These are phyloP conservation scores for Ceratocystis eucalypticola DNA, from an alignment of 2,329 filamentous ascomycete species.

Conservation along the genomic window DNA sequence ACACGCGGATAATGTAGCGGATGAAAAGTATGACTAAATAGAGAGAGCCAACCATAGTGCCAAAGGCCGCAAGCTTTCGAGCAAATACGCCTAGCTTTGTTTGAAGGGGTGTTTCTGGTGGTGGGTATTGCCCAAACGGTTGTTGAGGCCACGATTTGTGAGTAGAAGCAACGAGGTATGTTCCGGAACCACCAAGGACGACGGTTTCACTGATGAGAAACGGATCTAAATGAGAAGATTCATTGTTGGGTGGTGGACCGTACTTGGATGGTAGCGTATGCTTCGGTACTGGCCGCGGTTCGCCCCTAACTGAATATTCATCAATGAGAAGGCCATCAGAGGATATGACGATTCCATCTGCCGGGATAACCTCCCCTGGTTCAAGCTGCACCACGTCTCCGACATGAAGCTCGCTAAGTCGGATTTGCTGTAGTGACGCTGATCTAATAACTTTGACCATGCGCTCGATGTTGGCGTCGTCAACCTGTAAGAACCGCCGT, in stretches of 20 bases:
- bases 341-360: slow-evolving; percentile 56
- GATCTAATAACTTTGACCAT: slow-evolving; percentile 64
- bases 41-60: slow-evolving; percentile 29
- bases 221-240: slow-evolving; percentile 42
- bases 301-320: slow-evolving; percentile 63
- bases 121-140: slow-evolving; percentile 51
- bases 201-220: slow-evolving; percentile 73
- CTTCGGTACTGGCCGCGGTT: slow-evolving; percentile 61
- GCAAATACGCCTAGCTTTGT: slow-evolving; percentile 64
- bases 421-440: slow-evolving; percentile 54
- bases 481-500: slow-evolving; percentile 65
- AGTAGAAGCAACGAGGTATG: slow-evolving; percentile 60
- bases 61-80: slow-evolving; percentile 50
- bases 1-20: slow-evolving; percentile 28
- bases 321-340: slow-evolving; percentile 49
- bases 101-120: slow-evolving; percentile 65
- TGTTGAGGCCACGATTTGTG: slow-evolving; percentile 57
- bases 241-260: not conserved
- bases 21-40: slow-evolving; percentile 33
- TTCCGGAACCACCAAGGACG: slow-evolving; percentile 61
- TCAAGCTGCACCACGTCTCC: slow-evolving; percentile 63
- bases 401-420: slow-evolving; percentile 56
- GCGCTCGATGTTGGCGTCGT: slow-evolving; percentile 66
- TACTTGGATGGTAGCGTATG: slow-evolving; percentile 16
- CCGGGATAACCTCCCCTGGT: slow-evolving; percentile 58